phyloP scores from a whole-genome alignment of 2,329 filamentous ascomycete genomes.

The Aspergillus amoenus region DNA sequence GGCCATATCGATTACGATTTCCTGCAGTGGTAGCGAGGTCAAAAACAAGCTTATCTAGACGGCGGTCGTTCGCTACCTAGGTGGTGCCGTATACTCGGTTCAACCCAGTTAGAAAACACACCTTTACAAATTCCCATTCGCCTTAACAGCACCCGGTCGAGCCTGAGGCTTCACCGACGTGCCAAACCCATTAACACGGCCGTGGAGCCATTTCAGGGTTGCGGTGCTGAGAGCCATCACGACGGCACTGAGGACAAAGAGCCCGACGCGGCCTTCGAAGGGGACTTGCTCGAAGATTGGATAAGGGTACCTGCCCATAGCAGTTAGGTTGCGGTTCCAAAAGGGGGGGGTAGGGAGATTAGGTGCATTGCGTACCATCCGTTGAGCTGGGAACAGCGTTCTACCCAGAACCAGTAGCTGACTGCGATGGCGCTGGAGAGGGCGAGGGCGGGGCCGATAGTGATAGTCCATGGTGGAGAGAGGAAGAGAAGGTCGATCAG shows the following conservation, averaged over 20 bases:
- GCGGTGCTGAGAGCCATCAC: constrained; percentile 72
- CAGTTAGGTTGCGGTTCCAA: not conserved
- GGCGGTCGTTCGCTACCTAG: not conserved
- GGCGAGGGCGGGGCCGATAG: constrained; percentile 50
- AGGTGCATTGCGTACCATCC: constrained; percentile 52
- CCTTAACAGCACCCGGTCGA: constrained; percentile 30
- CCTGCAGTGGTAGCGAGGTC: not conserved
- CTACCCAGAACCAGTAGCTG: constrained; percentile 65
- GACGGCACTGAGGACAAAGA: constrained; percentile 69
- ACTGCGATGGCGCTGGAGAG: constrained; percentile 54
- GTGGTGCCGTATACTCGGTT: not conserved
- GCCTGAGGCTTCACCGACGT: constrained; percentile 21
- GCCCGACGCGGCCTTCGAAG: constrained; percentile 62
- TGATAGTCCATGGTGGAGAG: constrained; percentile 61
- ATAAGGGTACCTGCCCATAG: constrained; percentile 70
- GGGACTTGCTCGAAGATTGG: constrained; percentile 73
- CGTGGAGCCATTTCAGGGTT: constrained; percentile 69
- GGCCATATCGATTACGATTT: not conserved
- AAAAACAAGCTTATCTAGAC: not conserved
- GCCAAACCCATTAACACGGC: constrained; percentile 45
- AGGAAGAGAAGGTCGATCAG: constrained; percentile 57
- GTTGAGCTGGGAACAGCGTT: constrained; percentile 58
- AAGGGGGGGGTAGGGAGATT: too few relatives aligned
- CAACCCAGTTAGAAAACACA: not conserved
- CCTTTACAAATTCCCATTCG: constrained; percentile 23